Percentiles rank a stretch among this genome's conserved stretches.
phyloP scores from a whole-genome alignment of 257 asterid species.

The Nicotiana paniculata region DNA sequence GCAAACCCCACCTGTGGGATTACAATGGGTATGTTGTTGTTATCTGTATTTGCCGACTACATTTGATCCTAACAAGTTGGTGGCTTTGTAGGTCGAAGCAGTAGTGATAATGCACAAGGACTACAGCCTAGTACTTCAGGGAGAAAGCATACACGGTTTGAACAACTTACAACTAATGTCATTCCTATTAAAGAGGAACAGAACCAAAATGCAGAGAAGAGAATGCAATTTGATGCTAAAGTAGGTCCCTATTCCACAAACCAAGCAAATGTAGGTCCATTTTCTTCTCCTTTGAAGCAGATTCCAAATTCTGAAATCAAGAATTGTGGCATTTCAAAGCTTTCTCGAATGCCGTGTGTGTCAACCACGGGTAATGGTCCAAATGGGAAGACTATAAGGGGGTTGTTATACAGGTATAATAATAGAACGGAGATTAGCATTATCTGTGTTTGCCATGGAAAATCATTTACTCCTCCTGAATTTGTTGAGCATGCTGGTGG shows the following conservation, averaged over 20 bases:
- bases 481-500: slow-evolving; percentile 83
- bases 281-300: neutral
- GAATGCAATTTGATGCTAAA: neutral
- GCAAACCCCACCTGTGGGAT: too few species aligned
- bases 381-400: slow-evolving; percentile 51
- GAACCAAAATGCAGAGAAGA: neutral
- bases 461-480: slow-evolving; percentile 51
- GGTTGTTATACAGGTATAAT: slow-evolving; percentile 47
- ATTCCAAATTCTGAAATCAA: slow-evolving; percentile 10
- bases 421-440: slow-evolving; percentile 41
- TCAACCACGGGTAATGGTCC: slow-evolving; percentile 68
- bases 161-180: slow-evolving; percentile 5
- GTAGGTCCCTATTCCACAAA: neutral
- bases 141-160: neutral
- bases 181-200: slow-evolving; percentile 9
- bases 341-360: slow-evolving; percentile 46
- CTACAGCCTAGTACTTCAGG: neutral
- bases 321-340: neutral
- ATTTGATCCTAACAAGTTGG: neutral
- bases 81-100: slow-evolving; percentile 31
- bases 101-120: slow-evolving; percentile 21
- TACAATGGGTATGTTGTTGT: too few species aligned
- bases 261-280: neutral
- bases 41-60: neutral
- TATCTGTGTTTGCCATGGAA: slow-evolving; percentile 63